phyloP scores from a whole-genome alignment of 306 rosid species.

The Arachis hypogaea region DNA sequence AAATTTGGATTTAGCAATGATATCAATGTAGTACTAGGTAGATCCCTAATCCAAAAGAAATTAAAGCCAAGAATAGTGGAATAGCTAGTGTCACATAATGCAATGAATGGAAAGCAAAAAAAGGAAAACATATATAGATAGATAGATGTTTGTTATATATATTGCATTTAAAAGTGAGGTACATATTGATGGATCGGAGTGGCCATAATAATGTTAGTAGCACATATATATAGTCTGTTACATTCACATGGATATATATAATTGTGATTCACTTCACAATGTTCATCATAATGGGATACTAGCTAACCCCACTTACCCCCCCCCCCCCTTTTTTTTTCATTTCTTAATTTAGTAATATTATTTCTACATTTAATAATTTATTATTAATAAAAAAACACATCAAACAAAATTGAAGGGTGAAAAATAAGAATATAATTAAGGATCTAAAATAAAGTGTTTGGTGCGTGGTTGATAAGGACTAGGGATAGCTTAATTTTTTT shows the following conservation, averaged over 20 bases:
- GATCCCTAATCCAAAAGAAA: neutral
- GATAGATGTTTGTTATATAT: neutral
- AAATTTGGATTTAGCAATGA: neutral
- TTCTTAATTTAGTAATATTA: too few species aligned
- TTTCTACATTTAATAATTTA: too few species aligned
- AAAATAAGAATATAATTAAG: too few species aligned
- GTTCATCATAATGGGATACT: constrained; percentile 7
- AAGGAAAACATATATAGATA: neutral
- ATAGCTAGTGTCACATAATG: neutral
- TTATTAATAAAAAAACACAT: too few species aligned
- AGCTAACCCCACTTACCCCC: constrained; percentile 3
- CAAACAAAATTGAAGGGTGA: too few species aligned
- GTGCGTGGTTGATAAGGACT: too few species aligned
- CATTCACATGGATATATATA: constrained; percentile 31
- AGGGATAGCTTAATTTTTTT: too few species aligned
- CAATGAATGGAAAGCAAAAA: constrained; percentile 33
- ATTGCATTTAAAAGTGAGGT: neutral
- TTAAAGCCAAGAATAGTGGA: neutral
- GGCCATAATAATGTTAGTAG: constrained; percentile 10
- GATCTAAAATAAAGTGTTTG: too few species aligned
- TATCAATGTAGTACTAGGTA: neutral
- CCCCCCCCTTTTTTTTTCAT: neutral
- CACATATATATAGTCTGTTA: neutral
- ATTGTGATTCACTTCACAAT: constrained; percentile 19
- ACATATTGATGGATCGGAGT: constrained; percentile 28